These are phyloP conservation scores for Diddensiella caesifluorescens DNA, from an alignment of 805 yeast species.

Conservation along the genomic window DNA sequence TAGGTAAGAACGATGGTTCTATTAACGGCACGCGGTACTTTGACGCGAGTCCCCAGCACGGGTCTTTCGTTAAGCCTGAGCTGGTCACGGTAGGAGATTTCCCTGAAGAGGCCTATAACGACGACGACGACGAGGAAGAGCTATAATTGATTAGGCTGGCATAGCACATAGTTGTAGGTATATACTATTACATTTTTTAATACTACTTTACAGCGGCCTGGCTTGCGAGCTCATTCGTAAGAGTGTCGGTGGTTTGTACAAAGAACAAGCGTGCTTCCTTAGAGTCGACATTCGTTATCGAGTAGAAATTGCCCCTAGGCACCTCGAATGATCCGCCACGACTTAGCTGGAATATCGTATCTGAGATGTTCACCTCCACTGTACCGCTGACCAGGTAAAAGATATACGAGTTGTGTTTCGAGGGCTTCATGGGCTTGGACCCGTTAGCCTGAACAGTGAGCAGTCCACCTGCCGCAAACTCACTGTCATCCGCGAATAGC, in stretches of 20 bases:
- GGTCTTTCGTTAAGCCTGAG: slow-evolving; percentile 71
- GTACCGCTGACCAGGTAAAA: slow-evolving; percentile 72
- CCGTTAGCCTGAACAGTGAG: slow-evolving; percentile 36
- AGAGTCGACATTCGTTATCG: slow-evolving; percentile 57
- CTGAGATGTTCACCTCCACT: slow-evolving; percentile 60
- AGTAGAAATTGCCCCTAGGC: slow-evolving; percentile 71
- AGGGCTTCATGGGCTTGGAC: slow-evolving; percentile 52
- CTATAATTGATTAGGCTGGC: background rate
- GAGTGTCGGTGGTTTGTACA: slow-evolving; percentile 49
- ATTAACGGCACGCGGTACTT: slow-evolving; percentile 60
- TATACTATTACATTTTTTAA: background rate
- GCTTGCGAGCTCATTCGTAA: slow-evolving; percentile 1
- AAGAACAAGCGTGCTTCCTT: slow-evolving; percentile 62
- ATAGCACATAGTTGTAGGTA: background rate
- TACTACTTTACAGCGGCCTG: background rate
- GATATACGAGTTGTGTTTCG: slow-evolving; percentile 63
- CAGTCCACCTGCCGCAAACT: slow-evolving; percentile 19
- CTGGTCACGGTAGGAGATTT: slow-evolving; percentile 67
- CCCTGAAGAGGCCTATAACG: slow-evolving; percentile 47
- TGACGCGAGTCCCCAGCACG: slow-evolving; percentile 50
- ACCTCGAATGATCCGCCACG: slow-evolving; percentile 76
- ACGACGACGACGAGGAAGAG: slow-evolving; percentile 37
- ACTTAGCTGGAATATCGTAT: slow-evolving; percentile 53
- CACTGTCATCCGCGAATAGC: slow-evolving; percentile 43
- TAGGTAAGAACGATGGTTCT: slow-evolving; percentile 81